These are phyloP conservation scores for Candida insectorum DNA, from an alignment of 805 yeast species.

Conservation along the genomic window DNA sequence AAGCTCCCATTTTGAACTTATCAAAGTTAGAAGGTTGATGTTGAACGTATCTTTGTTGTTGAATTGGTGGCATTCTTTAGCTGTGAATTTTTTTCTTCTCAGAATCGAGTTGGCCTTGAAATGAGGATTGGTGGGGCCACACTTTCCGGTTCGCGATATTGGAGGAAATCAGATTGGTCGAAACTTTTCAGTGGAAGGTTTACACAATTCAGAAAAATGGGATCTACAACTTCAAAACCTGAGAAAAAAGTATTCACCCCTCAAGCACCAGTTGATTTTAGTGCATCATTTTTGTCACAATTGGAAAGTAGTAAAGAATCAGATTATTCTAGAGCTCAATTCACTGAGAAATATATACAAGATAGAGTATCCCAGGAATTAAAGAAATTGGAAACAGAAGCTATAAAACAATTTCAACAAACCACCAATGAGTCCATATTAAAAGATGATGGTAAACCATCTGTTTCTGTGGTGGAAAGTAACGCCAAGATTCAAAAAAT, in stretches of 20 bases:
- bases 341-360: slow-evolving; percentile 63
- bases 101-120: slow-evolving; percentile 1
- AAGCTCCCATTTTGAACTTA: slow-evolving; percentile 96
- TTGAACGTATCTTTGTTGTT: slow-evolving; percentile 53
- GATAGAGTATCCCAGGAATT: slow-evolving; percentile 60
- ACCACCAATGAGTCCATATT: slow-evolving; percentile 42
- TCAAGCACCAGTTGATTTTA: slow-evolving; percentile 63
- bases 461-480: slow-evolving; percentile 24
- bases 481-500: slow-evolving; percentile 42
- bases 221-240: slow-evolving; percentile 57
- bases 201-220: slow-evolving; percentile 38
- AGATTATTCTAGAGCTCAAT: slow-evolving; percentile 68
- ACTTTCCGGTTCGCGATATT: neutral
- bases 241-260: slow-evolving; percentile 68
- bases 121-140: too few species aligned
- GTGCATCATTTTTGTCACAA: slow-evolving; percentile 59
- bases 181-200: neutral
- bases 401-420: slow-evolving; percentile 49
- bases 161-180: neutral
- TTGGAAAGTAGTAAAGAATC: slow-evolving; percentile 62
- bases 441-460: slow-evolving; percentile 22
- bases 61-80: slow-evolving; percentile 58
- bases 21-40: slow-evolving; percentile 84
- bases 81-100: slow-evolving; percentile 8
- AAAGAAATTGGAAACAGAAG: slow-evolving; percentile 49